Evolutionary conservation across 192 early-diverging fungal species (phyloP), one percentile per base, ranked within the genome.

Genomic region (Backusella sp.): DNA sequence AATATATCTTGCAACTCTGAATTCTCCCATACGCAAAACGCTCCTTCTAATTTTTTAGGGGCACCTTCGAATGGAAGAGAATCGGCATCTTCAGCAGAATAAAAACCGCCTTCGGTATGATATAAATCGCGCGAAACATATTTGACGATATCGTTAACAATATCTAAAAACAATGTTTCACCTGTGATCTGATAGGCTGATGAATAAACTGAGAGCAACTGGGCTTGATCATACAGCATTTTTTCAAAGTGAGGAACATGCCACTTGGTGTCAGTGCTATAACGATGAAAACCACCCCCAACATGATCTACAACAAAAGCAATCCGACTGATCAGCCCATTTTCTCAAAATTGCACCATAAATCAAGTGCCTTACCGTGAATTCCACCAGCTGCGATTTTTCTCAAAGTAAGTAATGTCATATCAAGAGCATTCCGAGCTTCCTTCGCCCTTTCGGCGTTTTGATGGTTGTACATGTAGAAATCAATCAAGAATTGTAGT

Each of bases 201-300:
- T 2, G 77, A 46, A 73, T 87, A 91, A 4, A 84, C 76, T 17
- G 79, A 77, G 3, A 87, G 70, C 7, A 91, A 82, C 76, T 91
- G 90, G 6, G 87, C 90, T 86, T 91, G 89, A 82, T 91, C 90
- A 70, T 91, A 91, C 12, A 91, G 83, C 90, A 91, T 91, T 67
- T 91, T 91, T 66, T 91, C 90, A 82, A 91, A 91, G 75, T 91
- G 90, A 46, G 90, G 90, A 8, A 91, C 81, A 78, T 90, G 90
- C 90, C 80, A 82, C 46, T 77, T 62, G 23, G 72, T 19, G 59
- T 80, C 78, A 30, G 79, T 80, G 44, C 75, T 77, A 39, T 80
- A 81, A 26, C 84, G 77, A 77, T 86, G 85, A 66, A 86, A 86
- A n/a, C 85, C 85, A 42, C 79, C 76, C 7, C 85, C 85, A n/a